A percentile compares a stretch with the other conserved stretches of the same genome.
Evolutionary conservation across 1,284 basidiomycete species (phyloP).

Genomic region (Gastroboletus turbinatus): DNA sequence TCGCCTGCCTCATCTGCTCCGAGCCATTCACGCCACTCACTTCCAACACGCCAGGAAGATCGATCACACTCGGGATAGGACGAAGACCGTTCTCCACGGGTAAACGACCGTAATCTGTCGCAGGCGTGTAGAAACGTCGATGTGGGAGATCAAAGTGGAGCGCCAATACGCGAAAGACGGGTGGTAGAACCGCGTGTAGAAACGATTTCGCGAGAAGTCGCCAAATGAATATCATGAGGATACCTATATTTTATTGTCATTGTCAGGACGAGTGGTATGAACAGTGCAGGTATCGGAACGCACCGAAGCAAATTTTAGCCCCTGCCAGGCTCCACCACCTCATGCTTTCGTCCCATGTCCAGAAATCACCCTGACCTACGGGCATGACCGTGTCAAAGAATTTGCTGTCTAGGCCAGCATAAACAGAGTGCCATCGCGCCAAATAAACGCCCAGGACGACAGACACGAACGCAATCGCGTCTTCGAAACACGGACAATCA

Average conservation of each 20-base stretch:
- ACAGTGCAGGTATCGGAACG: conserved; percentile 9
- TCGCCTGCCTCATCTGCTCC: conserved; percentile 11
- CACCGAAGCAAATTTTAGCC: conserved; percentile 63
- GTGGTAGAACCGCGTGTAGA: conserved; percentile 75
- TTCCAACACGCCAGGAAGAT: conserved; percentile 55
- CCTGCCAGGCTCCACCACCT: conserved; percentile 58
- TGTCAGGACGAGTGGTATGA: neutral
- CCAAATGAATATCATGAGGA: conserved; percentile 80
- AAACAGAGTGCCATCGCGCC: conserved; percentile 58
- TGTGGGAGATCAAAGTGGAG: conserved; percentile 66
- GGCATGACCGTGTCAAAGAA: conserved; percentile 52
- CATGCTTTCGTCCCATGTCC: conserved; percentile 47
- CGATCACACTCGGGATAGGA: conserved; percentile 83
- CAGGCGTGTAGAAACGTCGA: conserved; percentile 83
- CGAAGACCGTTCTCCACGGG: conserved; percentile 63
- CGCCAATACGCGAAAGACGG: conserved; percentile 74
- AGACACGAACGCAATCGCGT: conserved; percentile 90
- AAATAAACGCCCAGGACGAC: conserved; percentile 80
- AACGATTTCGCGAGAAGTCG: conserved; percentile 80
- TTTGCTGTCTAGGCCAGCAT: conserved; percentile 37
- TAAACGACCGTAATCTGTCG: conserved; percentile 77
- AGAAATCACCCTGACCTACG: conserved; percentile 46
- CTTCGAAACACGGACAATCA: conserved; percentile 98
- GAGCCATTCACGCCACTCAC: conserved; percentile 32
- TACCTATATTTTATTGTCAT: conserved; percentile 34